These are phyloP conservation scores for Cyberlindnera mississippiensis DNA, from an alignment of 805 yeast genomes.

Conservation along the genomic window DNA sequence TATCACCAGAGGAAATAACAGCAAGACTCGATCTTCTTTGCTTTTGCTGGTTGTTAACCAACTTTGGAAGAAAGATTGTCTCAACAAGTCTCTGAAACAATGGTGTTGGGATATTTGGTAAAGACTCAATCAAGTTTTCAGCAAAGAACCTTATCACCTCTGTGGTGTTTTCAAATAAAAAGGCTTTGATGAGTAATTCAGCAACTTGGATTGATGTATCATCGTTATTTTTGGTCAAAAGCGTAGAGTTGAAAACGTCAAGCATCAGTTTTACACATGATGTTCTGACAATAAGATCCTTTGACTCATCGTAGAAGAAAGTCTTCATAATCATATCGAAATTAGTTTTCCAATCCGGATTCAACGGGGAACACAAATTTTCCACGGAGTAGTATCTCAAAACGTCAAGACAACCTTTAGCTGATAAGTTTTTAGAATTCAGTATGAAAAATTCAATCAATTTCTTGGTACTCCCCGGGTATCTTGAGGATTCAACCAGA, in stretches of 20 bases:
- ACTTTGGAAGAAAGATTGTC: slow-evolving; percentile 25
- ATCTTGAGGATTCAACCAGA: slow-evolving; percentile 29
- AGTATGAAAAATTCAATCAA: slow-evolving; percentile 39
- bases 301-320: slow-evolving; percentile 34
- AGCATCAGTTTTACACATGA: slow-evolving; percentile 29
- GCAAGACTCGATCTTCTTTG: slow-evolving; percentile 30
- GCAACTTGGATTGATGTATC: slow-evolving; percentile 14
- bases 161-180: slow-evolving; percentile 17
- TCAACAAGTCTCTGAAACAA: slow-evolving; percentile 24
- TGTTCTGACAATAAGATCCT: slow-evolving; percentile 28
- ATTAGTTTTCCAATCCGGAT: slow-evolving; percentile 49
- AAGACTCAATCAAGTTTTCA: slow-evolving; percentile 27
- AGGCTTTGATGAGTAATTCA: slow-evolving; percentile 17
- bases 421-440: slow-evolving; percentile 35
- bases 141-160: slow-evolving; percentile 31
- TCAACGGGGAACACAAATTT: slow-evolving; percentile 49
- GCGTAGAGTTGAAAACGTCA: slow-evolving; percentile 25
- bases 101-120: slow-evolving; percentile 5
- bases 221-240: slow-evolving; percentile 13
- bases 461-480: slow-evolving; percentile 40
- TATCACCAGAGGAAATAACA: slow-evolving; percentile 1
- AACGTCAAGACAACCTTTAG: slow-evolving; percentile 38
- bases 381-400: slow-evolving; percentile 45
- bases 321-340: slow-evolving; percentile 40
- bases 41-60: slow-evolving; percentile 2